Conservation (phyloP, 371 early-diverging fungal species). For the Mortierella sp. region DNA sequence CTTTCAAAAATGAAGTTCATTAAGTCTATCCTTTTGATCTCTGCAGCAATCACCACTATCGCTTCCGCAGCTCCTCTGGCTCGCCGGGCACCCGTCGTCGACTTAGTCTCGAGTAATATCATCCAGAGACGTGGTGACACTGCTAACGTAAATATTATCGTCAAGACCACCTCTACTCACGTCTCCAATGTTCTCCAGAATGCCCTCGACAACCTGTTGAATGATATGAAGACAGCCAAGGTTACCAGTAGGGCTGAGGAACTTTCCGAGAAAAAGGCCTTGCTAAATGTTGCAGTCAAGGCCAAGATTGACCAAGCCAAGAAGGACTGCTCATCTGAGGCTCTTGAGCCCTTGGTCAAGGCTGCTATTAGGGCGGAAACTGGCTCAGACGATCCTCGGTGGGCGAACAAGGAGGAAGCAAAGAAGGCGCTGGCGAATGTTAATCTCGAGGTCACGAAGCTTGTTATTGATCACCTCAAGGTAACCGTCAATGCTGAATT, state of each 20-base stretch:
- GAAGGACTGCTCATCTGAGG: constrained; percentile 27
- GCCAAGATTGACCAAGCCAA: constrained; percentile 43
- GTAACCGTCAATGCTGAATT: constrained; percentile 33
- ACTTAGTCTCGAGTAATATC: not conserved
- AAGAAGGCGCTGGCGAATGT: constrained; percentile 32
- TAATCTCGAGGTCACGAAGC: constrained; percentile 17
- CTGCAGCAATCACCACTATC: constrained; percentile 36
- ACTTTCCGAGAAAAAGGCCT: constrained; percentile 24
- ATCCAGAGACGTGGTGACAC: constrained; percentile 21
- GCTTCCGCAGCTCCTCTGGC: constrained; percentile 31
- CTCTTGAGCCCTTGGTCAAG: constrained; percentile 27
- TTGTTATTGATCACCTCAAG: constrained; percentile 30
- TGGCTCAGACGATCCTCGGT: constrained; percentile 26
- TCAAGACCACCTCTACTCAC: constrained; percentile 33
- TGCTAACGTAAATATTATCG: constrained; percentile 19
- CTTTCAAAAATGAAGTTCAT: constrained; percentile 36
- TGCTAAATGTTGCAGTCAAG: constrained; percentile 24
- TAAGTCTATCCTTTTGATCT: constrained; percentile 36
- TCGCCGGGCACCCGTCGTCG: constrained; percentile 5
- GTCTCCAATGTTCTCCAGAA: constrained; percentile 24
- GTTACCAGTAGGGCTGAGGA: constrained; percentile 35
- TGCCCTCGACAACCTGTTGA: constrained; percentile 28
- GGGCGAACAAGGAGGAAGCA: constrained; percentile 44
- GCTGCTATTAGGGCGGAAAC: constrained; percentile 21
- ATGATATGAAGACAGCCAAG: constrained; percentile 33